Percentiles rank a stretch among this genome's conserved stretches.
These are phyloP conservation scores for Boletus barrowsii DNA, from an alignment of 768 basidiomycete genomes.

Conservation along the genomic window DNA sequence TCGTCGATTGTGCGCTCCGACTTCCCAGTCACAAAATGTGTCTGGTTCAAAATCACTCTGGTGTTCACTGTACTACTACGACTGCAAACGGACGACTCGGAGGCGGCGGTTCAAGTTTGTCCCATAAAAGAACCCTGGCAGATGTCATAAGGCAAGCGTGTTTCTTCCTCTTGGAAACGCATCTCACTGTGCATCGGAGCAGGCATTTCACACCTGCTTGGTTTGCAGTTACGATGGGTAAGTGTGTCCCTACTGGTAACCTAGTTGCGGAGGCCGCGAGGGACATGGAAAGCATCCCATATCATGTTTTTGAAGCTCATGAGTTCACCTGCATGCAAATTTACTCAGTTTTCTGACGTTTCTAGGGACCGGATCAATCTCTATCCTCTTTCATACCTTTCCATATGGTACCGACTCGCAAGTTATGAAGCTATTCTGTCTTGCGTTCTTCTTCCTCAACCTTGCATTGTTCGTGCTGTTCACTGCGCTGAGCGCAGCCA, in stretches of 20 bases:
- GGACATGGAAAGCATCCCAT: background rate
- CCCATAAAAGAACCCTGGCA: slow-evolving; percentile 28
- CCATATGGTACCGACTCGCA: slow-evolving; percentile 48
- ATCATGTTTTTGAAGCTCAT: background rate
- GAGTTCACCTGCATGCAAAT: background rate
- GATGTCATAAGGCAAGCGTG: slow-evolving; percentile 35
- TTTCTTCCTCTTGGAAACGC: background rate
- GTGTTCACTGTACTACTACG: background rate
- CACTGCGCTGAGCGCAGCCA: slow-evolving; percentile 40
- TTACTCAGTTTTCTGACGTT: background rate
- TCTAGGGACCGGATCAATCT: slow-evolving; percentile 49
- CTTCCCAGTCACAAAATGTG: background rate
- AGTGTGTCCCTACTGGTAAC: slow-evolving; percentile 7
- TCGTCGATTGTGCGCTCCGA: background rate
- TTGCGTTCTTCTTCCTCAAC: slow-evolving; percentile 59
- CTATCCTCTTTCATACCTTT: slow-evolving; percentile 53
- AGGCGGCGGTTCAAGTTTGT: background rate
- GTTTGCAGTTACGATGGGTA: slow-evolving; percentile 56
- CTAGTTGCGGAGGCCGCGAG: background rate
- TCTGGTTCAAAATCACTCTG: background rate
- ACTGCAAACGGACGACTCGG: background rate
- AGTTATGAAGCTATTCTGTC: slow-evolving; percentile 40
- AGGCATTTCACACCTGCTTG: slow-evolving; percentile 56
- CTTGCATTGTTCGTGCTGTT: slow-evolving; percentile 53
- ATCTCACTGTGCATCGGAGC: background rate